Base-by-base conservation (phyloP, 257 asterid species). In the Ophiorrhiza pumila region DNA sequence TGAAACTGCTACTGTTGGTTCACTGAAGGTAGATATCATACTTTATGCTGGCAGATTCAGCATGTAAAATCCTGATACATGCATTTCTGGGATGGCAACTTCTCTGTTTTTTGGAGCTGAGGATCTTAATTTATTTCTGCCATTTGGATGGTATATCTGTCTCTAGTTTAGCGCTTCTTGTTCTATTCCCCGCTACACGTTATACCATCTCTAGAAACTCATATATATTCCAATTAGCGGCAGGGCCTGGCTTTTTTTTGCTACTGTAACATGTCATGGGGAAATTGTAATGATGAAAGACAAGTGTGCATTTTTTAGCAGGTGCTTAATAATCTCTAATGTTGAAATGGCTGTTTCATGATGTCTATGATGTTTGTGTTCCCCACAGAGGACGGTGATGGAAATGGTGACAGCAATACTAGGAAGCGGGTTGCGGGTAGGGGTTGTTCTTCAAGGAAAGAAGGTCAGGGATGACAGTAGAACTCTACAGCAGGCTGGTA, bases 401-500 rank as follows among this genome's bases (percentile, higher is more conserved):
- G 97, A 95, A 71, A 96, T 98, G 22, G 92, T 92, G 73, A 92
- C 88, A 20, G 74, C 90, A 5, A 91, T 95, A 42, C 97, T 95
- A 32, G 96, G 97, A 29, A 93, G 91, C 27, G 96, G 93, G 35
- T 77, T 92, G 55, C 91, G 84, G 5, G 89, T 95, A 25, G 99
- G 99, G 34, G 86, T 95, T 42, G 83, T 88, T 41, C 86, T 87
- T 77, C 97, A 90, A 82, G 99, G 99, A n/a, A 95, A 92, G 88
- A 92, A 87, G 87, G 88, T 92, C 47, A 83, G 92, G 79, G 96
- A 95, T 61, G 99, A 95, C 69, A 85, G 61, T 82, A 89, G 88
- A 76, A 95, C 99, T 25, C 85, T 95, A 79, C 79, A 84, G 72
- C 99, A 95, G 82, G 82, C 89, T 39, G 99, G 99, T 61, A 90